phyloP scores from a whole-genome alignment of 2,329 filamentous ascomycete species.

The Didymella sp. region DNA sequence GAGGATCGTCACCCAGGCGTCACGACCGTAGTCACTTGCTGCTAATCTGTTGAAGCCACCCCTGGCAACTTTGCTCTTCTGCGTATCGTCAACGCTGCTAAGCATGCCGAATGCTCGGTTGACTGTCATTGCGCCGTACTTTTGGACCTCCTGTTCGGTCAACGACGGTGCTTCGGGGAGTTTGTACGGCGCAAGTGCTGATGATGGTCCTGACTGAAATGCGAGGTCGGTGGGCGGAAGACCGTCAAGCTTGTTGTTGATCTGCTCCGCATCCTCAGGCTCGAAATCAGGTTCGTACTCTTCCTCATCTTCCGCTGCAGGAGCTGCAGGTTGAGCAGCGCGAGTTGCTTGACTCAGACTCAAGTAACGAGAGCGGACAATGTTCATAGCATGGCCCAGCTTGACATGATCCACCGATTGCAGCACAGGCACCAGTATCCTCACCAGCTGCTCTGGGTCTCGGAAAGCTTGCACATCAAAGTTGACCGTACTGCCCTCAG shows the following conservation, averaged over 20 bases:
- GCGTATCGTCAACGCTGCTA: constrained; percentile 70
- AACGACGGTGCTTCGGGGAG: constrained; percentile 79
- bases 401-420: constrained; percentile 72
- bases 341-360: constrained; percentile 43
- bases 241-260: constrained; percentile 77
- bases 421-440: constrained; percentile 82
- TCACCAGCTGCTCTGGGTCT: constrained; percentile 71
- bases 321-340: constrained; percentile 38
- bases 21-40: constrained; percentile 81
- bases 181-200: constrained; percentile 72
- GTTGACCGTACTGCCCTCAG: constrained; percentile 72
- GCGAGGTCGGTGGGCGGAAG: constrained; percentile 65
- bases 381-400: constrained; percentile 74
- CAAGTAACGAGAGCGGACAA: constrained; percentile 53
- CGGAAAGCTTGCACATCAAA: constrained; percentile 87
- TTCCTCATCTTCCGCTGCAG: constrained; percentile 70
- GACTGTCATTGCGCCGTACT: constrained; percentile 76
- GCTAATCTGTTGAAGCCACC: constrained; percentile 83
- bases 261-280: constrained; percentile 78
- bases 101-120: constrained; percentile 81
- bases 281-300: constrained; percentile 92
- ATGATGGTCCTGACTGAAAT: constrained; percentile 45
- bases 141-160: constrained; percentile 73
- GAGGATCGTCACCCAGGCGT: constrained; percentile 90
- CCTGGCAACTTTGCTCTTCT: constrained; percentile 60